Evolutionary conservation across 1,284 basidiomycete species (phyloP).

Genomic region (Sporisorium graminicola): DNA sequence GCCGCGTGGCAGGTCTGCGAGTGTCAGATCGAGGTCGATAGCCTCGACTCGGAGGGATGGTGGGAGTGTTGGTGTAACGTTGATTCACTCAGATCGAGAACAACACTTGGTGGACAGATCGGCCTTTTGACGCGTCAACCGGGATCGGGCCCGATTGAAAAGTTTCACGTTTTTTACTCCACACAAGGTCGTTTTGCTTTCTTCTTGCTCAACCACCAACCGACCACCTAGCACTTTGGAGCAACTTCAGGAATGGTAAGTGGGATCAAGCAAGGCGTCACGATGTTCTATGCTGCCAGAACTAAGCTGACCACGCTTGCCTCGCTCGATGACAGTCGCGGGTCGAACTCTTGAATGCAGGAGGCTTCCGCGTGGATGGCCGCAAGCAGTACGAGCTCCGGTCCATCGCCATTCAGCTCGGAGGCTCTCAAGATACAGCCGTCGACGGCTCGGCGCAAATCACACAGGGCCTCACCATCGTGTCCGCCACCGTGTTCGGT

Average conservation of each 20-base stretch:
- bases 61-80: conserved; percentile 17
- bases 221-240: background rate
- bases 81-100: conserved; percentile 3
- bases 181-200: conserved; percentile 7
- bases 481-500: conserved; percentile 87
- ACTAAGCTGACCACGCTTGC: background rate
- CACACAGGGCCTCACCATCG: conserved; percentile 89
- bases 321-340: conserved; percentile 73
- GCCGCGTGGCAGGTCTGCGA: background rate
- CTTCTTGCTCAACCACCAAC: background rate
- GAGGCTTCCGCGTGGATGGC: conserved; percentile 85
- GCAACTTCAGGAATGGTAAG: conserved; percentile 22
- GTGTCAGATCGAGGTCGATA: background rate
- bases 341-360: conserved; percentile 89
- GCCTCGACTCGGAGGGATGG: background rate
- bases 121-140: conserved; percentile 4
- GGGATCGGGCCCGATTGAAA: conserved; percentile 36
- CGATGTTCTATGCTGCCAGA: too few species aligned
- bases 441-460: conserved; percentile 88
- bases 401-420: conserved; percentile 81
- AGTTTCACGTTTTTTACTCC: conserved; percentile 19
- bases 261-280: too few species aligned
- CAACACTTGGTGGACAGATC: conserved; percentile 13
- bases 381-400: conserved; percentile 90
- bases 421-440: conserved; percentile 62